These are phyloP conservation scores for Heterobasidion occidentale DNA, from an alignment of 1,284 basidiomycete genomes.

Conservation along the genomic window DNA sequence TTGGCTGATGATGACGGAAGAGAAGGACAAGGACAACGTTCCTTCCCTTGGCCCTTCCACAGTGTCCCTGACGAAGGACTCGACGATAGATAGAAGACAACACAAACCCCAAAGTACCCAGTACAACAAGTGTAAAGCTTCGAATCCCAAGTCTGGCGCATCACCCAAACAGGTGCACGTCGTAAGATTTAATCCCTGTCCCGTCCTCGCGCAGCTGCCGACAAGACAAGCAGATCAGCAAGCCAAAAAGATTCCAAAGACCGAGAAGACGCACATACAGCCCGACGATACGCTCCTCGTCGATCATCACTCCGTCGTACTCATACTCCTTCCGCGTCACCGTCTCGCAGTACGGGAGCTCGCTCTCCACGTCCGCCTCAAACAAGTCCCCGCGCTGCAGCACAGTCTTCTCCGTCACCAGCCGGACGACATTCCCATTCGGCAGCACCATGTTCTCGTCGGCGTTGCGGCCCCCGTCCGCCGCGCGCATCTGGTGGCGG, in stretches of 20 bases:
- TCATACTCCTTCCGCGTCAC: constrained; percentile 16
- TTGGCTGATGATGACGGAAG: no score
- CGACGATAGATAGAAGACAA: no score
- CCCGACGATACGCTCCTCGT: constrained; percentile 41
- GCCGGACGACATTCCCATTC: constrained; percentile 5
- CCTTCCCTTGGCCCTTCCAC: no score
- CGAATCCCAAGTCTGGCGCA: no score
- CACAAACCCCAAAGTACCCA: no score
- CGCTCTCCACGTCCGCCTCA: constrained; percentile 20
- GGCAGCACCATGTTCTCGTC: constrained; percentile 4
- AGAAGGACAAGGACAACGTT: no score
- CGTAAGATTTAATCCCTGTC: neutral
- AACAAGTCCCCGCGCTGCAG: constrained; percentile 18
- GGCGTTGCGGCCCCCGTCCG: neutral
- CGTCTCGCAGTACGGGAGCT: constrained; percentile 28
- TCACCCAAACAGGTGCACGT: neutral
- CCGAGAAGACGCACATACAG: constrained; percentile 25
- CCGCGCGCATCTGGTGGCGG: neutral
- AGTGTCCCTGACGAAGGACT: no score
- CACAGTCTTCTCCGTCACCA: constrained; percentile 9
- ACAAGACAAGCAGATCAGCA: neutral
- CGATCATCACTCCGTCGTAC: constrained; percentile 36
- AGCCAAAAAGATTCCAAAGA: neutral
- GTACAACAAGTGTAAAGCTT: no score
- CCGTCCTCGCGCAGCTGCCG: neutral